Percentiles rank a stretch among this genome's conserved stretches.
These are phyloP conservation scores for Candida ponderosae DNA, from an alignment of 805 yeast species.

Conservation along the genomic window DNA sequence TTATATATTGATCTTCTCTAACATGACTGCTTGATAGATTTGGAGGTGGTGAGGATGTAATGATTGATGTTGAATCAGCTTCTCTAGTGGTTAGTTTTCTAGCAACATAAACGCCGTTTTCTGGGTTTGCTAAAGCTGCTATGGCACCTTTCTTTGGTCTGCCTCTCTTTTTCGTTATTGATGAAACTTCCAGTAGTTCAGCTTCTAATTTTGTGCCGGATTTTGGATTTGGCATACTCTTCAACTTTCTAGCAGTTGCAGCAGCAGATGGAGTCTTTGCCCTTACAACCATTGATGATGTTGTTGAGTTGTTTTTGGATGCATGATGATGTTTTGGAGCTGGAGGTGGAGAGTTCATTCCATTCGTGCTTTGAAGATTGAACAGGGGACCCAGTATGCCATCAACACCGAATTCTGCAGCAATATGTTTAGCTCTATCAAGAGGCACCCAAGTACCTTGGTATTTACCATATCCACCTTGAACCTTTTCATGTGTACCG, in stretches of 20 bases:
- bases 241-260: neutral
- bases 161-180: neutral
- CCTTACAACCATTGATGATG: neutral
- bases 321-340: slow-evolving; percentile 66
- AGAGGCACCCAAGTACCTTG: slow-evolving; percentile 97
- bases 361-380: slow-evolving; percentile 45
- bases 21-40: slow-evolving; percentile 7
- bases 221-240: too few species aligned
- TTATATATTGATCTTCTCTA: slow-evolving; percentile 2
- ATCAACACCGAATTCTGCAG: slow-evolving; percentile 55
- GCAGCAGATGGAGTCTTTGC: neutral
- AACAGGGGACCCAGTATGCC: slow-evolving; percentile 59
- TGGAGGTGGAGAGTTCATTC: slow-evolving; percentile 46
- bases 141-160: neutral
- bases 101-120: slow-evolving; percentile 7
- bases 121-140: slow-evolving; percentile 1
- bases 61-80: neutral
- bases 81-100: neutral
- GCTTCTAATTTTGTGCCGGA: too few species aligned
- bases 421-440: slow-evolving; percentile 62
- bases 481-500: slow-evolving; percentile 86
- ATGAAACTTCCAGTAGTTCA: too few species aligned
- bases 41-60: neutral
- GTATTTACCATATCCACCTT: slow-evolving; percentile 95
- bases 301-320: slow-evolving; percentile 23